Evolutionary conservation across 1,139 yeast genomes (phyloP).

Genomic region (Sporopachydermia cereana): DNA sequence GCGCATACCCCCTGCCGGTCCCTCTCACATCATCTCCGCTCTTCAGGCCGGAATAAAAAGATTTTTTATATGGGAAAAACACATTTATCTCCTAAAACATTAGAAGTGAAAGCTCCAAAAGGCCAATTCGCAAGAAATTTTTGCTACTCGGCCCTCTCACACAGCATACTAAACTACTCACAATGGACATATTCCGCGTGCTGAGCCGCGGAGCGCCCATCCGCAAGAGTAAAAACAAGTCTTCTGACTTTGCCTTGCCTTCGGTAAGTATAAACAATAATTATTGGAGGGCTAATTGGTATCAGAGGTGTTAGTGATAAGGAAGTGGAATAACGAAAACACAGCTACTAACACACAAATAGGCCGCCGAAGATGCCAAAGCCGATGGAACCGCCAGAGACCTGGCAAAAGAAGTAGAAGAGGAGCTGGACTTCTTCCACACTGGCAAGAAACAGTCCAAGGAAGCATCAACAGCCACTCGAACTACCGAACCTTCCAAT

Average conservation of each 20-base stretch:
- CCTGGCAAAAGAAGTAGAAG: constrained; percentile 36
- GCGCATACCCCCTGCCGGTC: too few relatives aligned
- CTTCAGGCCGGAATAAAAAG: too few relatives aligned
- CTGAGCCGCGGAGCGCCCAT: constrained; percentile 77
- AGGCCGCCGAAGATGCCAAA: constrained; percentile 10
- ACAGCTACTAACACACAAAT: constrained; percentile 1
- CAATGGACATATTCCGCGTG: constrained; percentile 83
- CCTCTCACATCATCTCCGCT: too few relatives aligned
- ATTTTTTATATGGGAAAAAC: too few relatives aligned
- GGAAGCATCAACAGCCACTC: constrained; percentile 7
- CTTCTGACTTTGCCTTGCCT: constrained; percentile 37
- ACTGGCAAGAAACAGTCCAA: constrained; percentile 20
- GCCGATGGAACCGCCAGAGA: constrained; percentile 27
- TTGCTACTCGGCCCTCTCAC: too few relatives aligned
- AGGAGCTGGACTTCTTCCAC: constrained; percentile 62
- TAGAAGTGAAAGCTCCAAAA: too few relatives aligned
- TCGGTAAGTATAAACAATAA: constrained; percentile 20
- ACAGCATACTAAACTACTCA: too few relatives aligned
- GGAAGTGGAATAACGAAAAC: constrained; percentile 4
- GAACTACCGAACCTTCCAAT: constrained; percentile 10
- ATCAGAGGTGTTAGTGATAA: constrained; percentile 16
- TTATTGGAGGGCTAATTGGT: too few relatives aligned
- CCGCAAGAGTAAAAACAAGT: constrained; percentile 37
- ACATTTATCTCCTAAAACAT: too few relatives aligned
- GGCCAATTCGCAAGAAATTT: too few relatives aligned